phyloP scores from a whole-genome alignment of 306 rosid species.

The Rosa rugosa region DNA sequence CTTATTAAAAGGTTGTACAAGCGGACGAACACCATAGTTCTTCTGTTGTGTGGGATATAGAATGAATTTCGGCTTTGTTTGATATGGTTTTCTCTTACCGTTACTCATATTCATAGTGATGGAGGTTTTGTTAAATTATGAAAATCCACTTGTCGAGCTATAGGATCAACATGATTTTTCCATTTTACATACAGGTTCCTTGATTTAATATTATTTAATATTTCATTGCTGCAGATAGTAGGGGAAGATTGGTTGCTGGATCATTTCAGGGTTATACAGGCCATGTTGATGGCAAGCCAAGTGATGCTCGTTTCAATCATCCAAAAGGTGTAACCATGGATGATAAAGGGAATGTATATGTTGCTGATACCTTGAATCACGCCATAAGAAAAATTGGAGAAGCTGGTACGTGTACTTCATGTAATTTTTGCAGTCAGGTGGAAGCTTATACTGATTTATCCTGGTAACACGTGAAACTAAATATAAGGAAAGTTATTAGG shows the following conservation, averaged over 20 bases:
- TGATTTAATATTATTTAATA: not conserved
- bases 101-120: not conserved
- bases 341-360: conserved; percentile 93
- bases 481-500: conserved; percentile 2
- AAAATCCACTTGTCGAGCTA: not conserved
- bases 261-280: conserved; percentile 93
- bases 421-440: conserved; percentile 26
- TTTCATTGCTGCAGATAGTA: conserved; percentile 72
- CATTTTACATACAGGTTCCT: not conserved
- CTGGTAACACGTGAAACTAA: conserved; percentile 13
- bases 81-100: not conserved
- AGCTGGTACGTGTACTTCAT: conserved; percentile 56
- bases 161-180: not conserved
- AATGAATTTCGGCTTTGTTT: not conserved
- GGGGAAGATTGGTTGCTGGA: conserved; percentile 98
- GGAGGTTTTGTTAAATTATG: not conserved
- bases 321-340: conserved; percentile 92
- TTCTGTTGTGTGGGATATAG: not conserved
- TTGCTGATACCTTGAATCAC: conserved; percentile 88
- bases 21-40: not conserved
- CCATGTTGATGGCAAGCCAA: conserved; percentile 92
- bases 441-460: conserved; percentile 18
- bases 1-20: not conserved
- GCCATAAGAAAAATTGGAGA: conserved; percentile 97
- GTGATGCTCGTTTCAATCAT: conserved; percentile 92